phyloP scores from a whole-genome alignment of 2,329 filamentous ascomycete genomes.

The Trichocomaceae sp. region DNA sequence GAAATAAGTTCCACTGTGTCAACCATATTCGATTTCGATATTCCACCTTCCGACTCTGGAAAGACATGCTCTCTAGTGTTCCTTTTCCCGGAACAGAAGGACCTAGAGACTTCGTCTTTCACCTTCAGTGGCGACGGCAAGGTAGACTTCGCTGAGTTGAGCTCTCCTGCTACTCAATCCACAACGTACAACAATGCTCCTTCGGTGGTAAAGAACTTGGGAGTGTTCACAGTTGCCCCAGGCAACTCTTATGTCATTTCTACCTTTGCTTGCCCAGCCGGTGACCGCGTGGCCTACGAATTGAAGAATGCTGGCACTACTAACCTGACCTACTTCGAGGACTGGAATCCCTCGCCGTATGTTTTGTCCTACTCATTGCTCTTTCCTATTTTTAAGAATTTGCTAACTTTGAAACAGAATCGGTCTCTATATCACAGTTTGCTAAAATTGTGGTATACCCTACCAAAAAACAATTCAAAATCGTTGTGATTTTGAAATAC shows the following conservation, averaged over 20 bases:
- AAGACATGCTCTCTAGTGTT: conserved; percentile 61
- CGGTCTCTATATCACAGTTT: conserved; percentile 38
- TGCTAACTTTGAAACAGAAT: conserved; percentile 22
- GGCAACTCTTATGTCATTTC: conserved; percentile 51
- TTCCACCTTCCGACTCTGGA: conserved; percentile 48
- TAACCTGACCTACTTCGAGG: conserved; percentile 56
- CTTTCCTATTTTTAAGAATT: neutral
- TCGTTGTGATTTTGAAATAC: neutral
- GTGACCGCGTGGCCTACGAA: conserved; percentile 48
- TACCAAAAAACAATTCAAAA: neutral
- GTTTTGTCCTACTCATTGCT: conserved; percentile 16
- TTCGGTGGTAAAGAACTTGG: conserved; percentile 42
- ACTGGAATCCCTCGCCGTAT: conserved; percentile 51
- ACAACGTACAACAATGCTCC: conserved; percentile 54
- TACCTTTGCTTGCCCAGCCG: conserved; percentile 51
- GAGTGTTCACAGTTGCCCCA: conserved; percentile 41
- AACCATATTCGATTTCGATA: conserved; percentile 64
- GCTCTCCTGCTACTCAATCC: conserved; percentile 36
- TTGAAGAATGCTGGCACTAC: conserved; percentile 48
- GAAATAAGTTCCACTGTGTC: conserved; percentile 48
- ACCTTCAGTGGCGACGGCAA: conserved; percentile 49
- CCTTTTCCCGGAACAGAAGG: conserved; percentile 53
- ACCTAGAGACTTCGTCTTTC: conserved; percentile 55
- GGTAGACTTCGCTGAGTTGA: conserved; percentile 48
- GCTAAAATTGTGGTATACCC: conserved; percentile 21